These are phyloP conservation scores for Fusarium denticulatum DNA, from an alignment of 2,329 filamentous ascomycete species.

Conservation along the genomic window DNA sequence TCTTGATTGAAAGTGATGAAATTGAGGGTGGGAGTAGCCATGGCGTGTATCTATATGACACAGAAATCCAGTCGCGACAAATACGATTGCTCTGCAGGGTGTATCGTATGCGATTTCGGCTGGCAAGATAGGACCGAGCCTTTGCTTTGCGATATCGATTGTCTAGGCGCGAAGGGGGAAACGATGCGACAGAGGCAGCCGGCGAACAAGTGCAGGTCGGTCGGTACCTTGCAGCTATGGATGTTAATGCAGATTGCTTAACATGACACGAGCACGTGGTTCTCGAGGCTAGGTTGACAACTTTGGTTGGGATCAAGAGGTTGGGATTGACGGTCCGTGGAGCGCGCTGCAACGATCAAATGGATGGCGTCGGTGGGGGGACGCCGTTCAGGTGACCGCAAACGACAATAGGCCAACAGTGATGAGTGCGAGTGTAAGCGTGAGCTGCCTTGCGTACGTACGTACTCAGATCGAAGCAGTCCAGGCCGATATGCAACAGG, in stretches of 20 bases:
- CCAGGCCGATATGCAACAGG: background rate
- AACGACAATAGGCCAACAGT: background rate
- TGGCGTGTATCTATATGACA: constrained; percentile 49
- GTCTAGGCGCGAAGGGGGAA: background rate
- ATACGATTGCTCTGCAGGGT: background rate
- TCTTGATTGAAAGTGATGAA: constrained; percentile 99
- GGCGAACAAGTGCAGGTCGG: background rate
- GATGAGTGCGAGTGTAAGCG: background rate
- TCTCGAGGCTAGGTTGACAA: constrained; percentile 13
- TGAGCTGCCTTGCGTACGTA: background rate
- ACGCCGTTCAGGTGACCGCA: background rate
- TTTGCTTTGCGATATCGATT: background rate
- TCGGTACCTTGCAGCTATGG: constrained; percentile 4
- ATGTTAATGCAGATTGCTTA: constrained; percentile 13
- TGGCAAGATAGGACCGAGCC: background rate
- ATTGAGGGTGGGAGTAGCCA: constrained; percentile 82
- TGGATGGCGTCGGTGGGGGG: background rate
- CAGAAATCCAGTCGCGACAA: background rate
- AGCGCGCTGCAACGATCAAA: constrained; percentile 14
- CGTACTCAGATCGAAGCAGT: background rate
- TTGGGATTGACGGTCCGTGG: constrained; percentile 26
- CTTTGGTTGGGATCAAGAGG: constrained; percentile 37
- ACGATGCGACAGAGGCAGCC: constrained; percentile 2
- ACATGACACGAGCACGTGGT: constrained; percentile 18
- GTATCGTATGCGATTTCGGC: background rate